Evolutionary conservation across 176 grass and related monocot genomes (phyloP), one percentile per base, ranked within the genome.

Genomic region (Melocanna baccifera): DNA sequence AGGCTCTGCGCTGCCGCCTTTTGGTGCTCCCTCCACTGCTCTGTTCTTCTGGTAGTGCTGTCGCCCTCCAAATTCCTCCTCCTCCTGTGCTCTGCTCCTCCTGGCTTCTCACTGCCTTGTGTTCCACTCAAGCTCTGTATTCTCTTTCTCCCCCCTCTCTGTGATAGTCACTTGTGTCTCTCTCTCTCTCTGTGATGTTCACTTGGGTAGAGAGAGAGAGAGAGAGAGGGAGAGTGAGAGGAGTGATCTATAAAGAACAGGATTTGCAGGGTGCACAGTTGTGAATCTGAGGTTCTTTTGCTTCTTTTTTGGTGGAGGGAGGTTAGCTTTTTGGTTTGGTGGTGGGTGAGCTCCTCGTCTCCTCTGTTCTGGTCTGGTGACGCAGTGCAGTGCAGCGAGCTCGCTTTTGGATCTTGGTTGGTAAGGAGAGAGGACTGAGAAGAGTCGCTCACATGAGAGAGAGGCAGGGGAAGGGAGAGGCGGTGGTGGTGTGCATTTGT

Each of bases 81-180:
- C 48, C 5, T 53, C 56, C 29, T 76, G 30, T 48, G 39, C 75
- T 74, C 62, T 88, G 52, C 75, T 71, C 63, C 56, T 46, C 32
- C 78, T 42, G 29, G 15, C 39, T 81, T 45, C 20, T 68, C 63
- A 67, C 45, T 92, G 63, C 74, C 79, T 81, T 81, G 65, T 28
- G 14, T 34, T 69, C 48, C 75, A 80, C 58, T 84, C 75, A 80
- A 87, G 36, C 51, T 26, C 13, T 12, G 71, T 42, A 18, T 22
- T 46, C 26, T 50, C 39, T 0, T 42, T 50, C 39, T 0, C 2
- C 52, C 2, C 9, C 4, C 55, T 14, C 30, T n/a, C 50, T 37
- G 29, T 7, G 36, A 61, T 16, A 37, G 75, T 61, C 12, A 61
- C 74, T 23, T 59, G 34, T 30, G 30, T 48, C 46, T 51, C 25